Percentiles rank a stretch among this genome's conserved stretches.
These are phyloP conservation scores for Madurella fahalii DNA, from an alignment of 2,329 filamentous ascomycete genomes.

Conservation along the genomic window DNA sequence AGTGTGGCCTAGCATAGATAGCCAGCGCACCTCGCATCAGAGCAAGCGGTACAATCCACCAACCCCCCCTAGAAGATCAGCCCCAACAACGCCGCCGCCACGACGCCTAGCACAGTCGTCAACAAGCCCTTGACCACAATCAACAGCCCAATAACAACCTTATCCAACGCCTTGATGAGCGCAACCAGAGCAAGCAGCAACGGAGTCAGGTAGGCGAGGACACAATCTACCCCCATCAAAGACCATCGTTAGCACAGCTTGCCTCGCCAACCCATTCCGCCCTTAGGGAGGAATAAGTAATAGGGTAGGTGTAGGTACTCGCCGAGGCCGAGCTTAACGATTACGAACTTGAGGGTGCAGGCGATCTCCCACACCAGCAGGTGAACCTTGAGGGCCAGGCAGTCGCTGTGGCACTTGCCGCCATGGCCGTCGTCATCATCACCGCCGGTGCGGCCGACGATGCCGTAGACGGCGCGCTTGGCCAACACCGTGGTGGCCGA, in stretches of 20 bases:
- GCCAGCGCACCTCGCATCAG: not conserved
- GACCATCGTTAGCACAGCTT: too few relatives aligned
- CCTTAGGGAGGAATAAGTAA: too few relatives aligned
- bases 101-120: slow-evolving; percentile 18
- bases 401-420: slow-evolving; percentile 17
- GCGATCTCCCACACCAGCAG: slow-evolving; percentile 26
- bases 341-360: slow-evolving; percentile 27
- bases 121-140: slow-evolving; percentile 25
- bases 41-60: not conserved
- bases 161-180: slow-evolving; percentile 25
- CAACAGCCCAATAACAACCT: slow-evolving; percentile 26
- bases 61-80: slow-evolving; percentile 11
- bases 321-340: slow-evolving; percentile 29
- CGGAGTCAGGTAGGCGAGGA: slow-evolving; percentile 24
- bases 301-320: slow-evolving; percentile 4
- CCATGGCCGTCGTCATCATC: not conserved
- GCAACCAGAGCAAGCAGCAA: slow-evolving; percentile 25
- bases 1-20: too few relatives aligned
- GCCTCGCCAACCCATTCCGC: not conserved
- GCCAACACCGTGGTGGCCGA: slow-evolving; percentile 23
- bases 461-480: slow-evolving; percentile 18
- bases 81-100: slow-evolving; percentile 20
- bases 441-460: not conserved
- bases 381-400: slow-evolving; percentile 24
- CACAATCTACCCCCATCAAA: slow-evolving; percentile 10